Evolutionary conservation across 2,329 filamentous ascomycete genomes (phyloP).

Genomic region (Pseudogymnoascus sp.): DNA sequence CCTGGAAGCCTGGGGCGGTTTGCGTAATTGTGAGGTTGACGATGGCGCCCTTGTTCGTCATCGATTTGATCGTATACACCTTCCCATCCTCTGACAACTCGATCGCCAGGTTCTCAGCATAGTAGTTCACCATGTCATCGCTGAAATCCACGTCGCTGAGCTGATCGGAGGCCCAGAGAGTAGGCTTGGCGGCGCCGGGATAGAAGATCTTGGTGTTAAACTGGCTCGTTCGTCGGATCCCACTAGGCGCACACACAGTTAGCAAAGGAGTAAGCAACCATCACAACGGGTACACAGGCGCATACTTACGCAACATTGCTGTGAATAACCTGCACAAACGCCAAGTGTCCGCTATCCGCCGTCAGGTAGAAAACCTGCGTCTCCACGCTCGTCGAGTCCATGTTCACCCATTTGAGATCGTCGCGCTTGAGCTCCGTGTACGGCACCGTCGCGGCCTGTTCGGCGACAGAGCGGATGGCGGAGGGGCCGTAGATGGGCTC

Average conservation of each 20-base stretch:
- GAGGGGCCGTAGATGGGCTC: slow-evolving; percentile 91
- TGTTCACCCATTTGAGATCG: slow-evolving; percentile 73
- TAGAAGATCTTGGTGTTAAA: slow-evolving; percentile 94
- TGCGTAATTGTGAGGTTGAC: slow-evolving; percentile 81
- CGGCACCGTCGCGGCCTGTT: slow-evolving; percentile 69
- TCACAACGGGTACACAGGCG: slow-evolving; percentile 13
- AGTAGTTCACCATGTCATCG: slow-evolving; percentile 75
- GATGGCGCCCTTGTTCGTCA: slow-evolving; percentile 69
- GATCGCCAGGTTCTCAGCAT: slow-evolving; percentile 76
- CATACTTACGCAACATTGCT: slow-evolving; percentile 81
- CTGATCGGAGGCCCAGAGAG: slow-evolving; percentile 77
- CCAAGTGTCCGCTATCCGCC: slow-evolving; percentile 68
- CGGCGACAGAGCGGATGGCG: slow-evolving; percentile 78
- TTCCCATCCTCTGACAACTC: slow-evolving; percentile 80
- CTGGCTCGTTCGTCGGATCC: slow-evolving; percentile 82
- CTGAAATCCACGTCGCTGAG: slow-evolving; percentile 77
- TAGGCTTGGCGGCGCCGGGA: slow-evolving; percentile 61
- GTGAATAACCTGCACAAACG: slow-evolving; percentile 87
- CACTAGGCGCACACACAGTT: slow-evolving; percentile 46
- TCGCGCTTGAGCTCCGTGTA: slow-evolving; percentile 74
- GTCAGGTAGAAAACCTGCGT: slow-evolving; percentile 91
- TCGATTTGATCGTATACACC: slow-evolving; percentile 83
- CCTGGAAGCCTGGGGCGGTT: slow-evolving; percentile 71
- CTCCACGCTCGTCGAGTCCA: slow-evolving; percentile 85
- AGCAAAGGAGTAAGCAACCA: background rate